Conservation (phyloP, 371 early-diverging fungal genomes). For the Mortierella polycephala region DNA sequence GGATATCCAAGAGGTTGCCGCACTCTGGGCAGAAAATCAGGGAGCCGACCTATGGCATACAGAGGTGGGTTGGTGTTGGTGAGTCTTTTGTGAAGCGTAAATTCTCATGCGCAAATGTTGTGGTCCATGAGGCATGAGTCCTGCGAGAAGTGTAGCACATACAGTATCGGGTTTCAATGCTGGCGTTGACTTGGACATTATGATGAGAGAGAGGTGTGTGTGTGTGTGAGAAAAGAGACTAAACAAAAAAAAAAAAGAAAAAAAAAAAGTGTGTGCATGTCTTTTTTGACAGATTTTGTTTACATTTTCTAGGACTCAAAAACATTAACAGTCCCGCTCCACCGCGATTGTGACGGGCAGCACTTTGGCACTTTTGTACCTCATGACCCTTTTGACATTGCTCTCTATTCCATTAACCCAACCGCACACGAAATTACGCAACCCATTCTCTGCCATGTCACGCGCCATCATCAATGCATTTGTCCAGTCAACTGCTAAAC, state of each 20-base stretch:
- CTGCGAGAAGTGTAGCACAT: not conserved
- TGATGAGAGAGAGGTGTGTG: not conserved
- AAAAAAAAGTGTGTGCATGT: not conserved
- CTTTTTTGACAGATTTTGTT: no score
- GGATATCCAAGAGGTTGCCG: constrained; percentile 87
- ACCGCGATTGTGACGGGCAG: no score
- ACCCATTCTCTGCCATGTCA: constrained; percentile 17
- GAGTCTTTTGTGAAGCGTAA: no score
- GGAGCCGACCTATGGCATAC: constrained; percentile 59
- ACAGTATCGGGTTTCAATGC: constrained; percentile 50
- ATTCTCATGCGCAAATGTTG: not conserved
- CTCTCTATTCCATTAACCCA: not conserved
- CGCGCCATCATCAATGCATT: constrained; percentile 19
- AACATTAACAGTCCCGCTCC: no score
- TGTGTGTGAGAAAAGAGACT: not conserved
- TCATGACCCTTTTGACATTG: not conserved
- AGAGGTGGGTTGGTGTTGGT: not conserved
- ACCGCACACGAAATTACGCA: not conserved
- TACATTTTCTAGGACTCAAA: no score
- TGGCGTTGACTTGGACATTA: constrained; percentile 35
- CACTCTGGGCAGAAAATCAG: constrained; percentile 90
- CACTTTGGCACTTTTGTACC: no score
- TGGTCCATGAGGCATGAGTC: not conserved
- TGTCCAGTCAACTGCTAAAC: constrained; percentile 4
- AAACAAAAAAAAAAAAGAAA: constrained; percentile 6